Conservation (phyloP, 805 yeast genomes). For the Saccharomycopsis sp. region DNA sequence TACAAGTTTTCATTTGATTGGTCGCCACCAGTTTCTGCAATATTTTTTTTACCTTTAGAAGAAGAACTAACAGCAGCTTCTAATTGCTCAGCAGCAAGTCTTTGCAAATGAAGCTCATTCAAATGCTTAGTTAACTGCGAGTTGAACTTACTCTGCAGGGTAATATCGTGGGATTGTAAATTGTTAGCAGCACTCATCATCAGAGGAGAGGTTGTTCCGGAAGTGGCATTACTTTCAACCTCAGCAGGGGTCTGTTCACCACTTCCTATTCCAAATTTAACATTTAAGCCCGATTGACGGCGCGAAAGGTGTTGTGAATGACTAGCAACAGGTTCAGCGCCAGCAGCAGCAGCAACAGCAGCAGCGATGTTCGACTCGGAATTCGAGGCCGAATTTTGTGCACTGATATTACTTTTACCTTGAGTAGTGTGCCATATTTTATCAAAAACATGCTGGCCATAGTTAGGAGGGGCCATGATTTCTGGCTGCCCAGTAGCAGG, state of each 20-base stretch:
- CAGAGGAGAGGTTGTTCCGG: slow-evolving; percentile 29
- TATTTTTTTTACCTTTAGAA: not conserved
- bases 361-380: slow-evolving; percentile 2
- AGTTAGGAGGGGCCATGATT: slow-evolving; percentile 77
- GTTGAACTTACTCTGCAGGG: slow-evolving; percentile 12
- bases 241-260: slow-evolving; percentile 11
- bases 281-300: slow-evolving; percentile 23
- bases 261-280: slow-evolving; percentile 7
- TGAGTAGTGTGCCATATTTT: slow-evolving; percentile 61
- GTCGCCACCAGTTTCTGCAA: slow-evolving; percentile 2
- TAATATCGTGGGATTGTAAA: slow-evolving; percentile 2
- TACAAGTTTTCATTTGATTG: not conserved
- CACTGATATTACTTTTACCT: slow-evolving; percentile 30
- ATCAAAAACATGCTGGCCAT: slow-evolving; percentile 77
- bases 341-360: slow-evolving; percentile 19
- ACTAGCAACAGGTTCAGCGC: slow-evolving; percentile 30
- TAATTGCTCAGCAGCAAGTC: slow-evolving; percentile 30
- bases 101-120: slow-evolving; percentile 43
- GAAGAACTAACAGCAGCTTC: slow-evolving; percentile 22
- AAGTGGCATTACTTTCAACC: slow-evolving; percentile 24
- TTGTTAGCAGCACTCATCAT: slow-evolving; percentile 19
- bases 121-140: slow-evolving; percentile 43
- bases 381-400: slow-evolving; percentile 2
- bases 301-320: slow-evolving; percentile 29
- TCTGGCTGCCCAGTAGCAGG: slow-evolving; percentile 33